Base-by-base conservation (phyloP, 2,329 filamentous ascomycete genomes). In the Bipolaris oryzae region DNA sequence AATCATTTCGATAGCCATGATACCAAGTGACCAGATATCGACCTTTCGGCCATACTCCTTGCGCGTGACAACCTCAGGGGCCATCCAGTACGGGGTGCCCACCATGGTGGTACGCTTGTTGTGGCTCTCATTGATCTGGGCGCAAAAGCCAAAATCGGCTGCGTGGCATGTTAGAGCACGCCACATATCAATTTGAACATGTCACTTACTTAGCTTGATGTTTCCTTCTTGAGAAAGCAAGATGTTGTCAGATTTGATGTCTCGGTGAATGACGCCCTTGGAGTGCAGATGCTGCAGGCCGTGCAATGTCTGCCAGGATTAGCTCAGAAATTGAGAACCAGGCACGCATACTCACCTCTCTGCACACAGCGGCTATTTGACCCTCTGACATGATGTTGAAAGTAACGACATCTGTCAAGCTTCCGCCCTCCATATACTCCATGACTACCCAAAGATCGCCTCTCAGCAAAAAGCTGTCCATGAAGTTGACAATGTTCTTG, bases 1-100 rank as follows among this genome's bases (percentile, higher is more conserved):
- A 64, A 99, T 96, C 95, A 99, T 99, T 78, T 99, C 95, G 71
- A 99, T 98, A 7, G 95, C 92, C 95, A 99, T 98, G 79, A 99
- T 99, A 57, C 95, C 95, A 42, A 99, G 81, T 57, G 91, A 96
- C 95, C 95, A 99, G 67, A 99, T 97, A 73, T 99, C 95, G 52
- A 99, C 94, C 78, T 98, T 99, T 61, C 94, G 89, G 64, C 95
- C 95, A 77, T 99, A 99, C 78, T 98, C 95, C 77, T 98, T 98
- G 39, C 93, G 85, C 6, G 92, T 98, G 25, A 99, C 95, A 20
- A 99, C 94, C 78, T 99, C 95, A 3, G 95, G 95, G 1, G 95
- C 95, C 95, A 99, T 99, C 95, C 95, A 99, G 78, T 99, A 99
- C 1, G 95, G 95, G 7, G 95, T 98, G 51, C 95, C 95, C 42